phyloP scores from a whole-genome alignment of 2,329 filamentous ascomycete species.

The Aureobasidium sp. region DNA sequence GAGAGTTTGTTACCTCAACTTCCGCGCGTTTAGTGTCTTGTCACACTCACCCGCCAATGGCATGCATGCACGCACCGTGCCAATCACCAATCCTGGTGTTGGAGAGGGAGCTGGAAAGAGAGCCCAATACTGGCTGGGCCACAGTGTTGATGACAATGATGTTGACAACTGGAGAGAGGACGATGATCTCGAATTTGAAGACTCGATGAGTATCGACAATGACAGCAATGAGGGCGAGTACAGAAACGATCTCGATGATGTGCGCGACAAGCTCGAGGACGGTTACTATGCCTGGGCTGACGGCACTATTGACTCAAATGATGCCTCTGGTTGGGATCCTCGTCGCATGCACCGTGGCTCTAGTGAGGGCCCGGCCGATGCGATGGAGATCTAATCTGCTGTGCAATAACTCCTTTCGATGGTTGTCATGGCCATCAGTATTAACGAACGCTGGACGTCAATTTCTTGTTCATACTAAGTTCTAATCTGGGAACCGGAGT shows the following conservation, averaged over 20 bases:
- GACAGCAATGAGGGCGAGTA: conserved; percentile 29
- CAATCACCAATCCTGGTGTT: conserved; percentile 36
- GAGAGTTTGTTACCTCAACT: conserved; percentile 87
- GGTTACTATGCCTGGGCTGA: conserved; percentile 23
- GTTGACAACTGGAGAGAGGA: conserved; percentile 21
- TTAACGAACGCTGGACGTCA: conserved; percentile 11
- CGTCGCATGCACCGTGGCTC: conserved; percentile 16
- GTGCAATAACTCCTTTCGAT: not conserved
- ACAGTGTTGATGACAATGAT: conserved; percentile 30
- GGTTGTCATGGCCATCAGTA: not conserved
- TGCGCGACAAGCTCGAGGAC: conserved; percentile 28
- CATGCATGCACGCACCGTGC: conserved; percentile 35
- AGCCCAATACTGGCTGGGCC: conserved; percentile 81
- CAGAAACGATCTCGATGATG: conserved; percentile 29
- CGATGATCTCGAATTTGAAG: conserved; percentile 27
- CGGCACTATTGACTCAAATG: conserved; percentile 23
- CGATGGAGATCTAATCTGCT: conserved; percentile 19
- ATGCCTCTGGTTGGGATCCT: conserved; percentile 18
- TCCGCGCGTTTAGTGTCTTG: conserved; percentile 77
- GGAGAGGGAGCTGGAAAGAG: conserved; percentile 65
- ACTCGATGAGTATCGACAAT: conserved; percentile 16
- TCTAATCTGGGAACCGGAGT: not conserved
- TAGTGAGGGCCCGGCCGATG: conserved; percentile 19
- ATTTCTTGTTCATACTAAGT: conserved; percentile 12
- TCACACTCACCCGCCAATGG: conserved; percentile 53